A percentile compares a stretch with the other conserved stretches of the same genome.
These are phyloP conservation scores for Delitschia confertaspora DNA, from an alignment of 495 filamentous ascomycete genomes.

Conservation along the genomic window DNA sequence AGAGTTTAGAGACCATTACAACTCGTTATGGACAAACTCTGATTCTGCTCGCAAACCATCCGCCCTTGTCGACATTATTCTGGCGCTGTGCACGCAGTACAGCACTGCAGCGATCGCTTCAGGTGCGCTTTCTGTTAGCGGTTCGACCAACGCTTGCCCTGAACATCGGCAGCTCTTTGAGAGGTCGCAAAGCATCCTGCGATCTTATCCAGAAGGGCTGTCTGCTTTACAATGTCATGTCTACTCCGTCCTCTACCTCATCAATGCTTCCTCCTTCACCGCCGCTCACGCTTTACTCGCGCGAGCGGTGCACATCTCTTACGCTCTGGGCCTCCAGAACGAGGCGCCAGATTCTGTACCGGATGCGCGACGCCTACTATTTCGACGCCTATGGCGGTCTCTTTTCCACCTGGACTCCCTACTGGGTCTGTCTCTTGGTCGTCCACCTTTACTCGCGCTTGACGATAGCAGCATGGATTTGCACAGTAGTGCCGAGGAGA, in stretches of 20 bases:
- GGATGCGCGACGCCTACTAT: constrained; percentile 35
- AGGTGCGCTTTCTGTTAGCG: constrained; percentile 26
- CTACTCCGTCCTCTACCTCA: constrained; percentile 40
- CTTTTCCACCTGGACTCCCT: constrained; percentile 43
- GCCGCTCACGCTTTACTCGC: constrained; percentile 39
- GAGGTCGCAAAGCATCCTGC: constrained; percentile 41
- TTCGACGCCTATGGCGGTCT: constrained; percentile 46
- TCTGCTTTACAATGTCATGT: constrained; percentile 47
- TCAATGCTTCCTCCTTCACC: constrained; percentile 42
- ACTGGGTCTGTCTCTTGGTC: constrained; percentile 44
- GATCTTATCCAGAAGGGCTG: constrained; percentile 42
- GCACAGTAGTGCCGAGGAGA: too few relatives aligned
- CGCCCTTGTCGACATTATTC: constrained; percentile 46
- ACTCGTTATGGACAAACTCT: constrained; percentile 38
- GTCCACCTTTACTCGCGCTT: constrained; percentile 29
- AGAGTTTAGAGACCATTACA: constrained; percentile 42
- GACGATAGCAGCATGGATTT: not conserved
- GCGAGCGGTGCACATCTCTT: constrained; percentile 41
- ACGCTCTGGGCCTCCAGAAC: constrained; percentile 45
- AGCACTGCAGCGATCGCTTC: constrained; percentile 31
- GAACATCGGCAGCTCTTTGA: constrained; percentile 40
- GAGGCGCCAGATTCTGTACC: constrained; percentile 39
- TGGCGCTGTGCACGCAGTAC: constrained; percentile 49
- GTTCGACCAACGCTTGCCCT: constrained; percentile 41
- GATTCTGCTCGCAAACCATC: constrained; percentile 38